phyloP scores from a whole-genome alignment of 1,284 basidiomycete species.

The Erythrobasidium hasegawianum region DNA sequence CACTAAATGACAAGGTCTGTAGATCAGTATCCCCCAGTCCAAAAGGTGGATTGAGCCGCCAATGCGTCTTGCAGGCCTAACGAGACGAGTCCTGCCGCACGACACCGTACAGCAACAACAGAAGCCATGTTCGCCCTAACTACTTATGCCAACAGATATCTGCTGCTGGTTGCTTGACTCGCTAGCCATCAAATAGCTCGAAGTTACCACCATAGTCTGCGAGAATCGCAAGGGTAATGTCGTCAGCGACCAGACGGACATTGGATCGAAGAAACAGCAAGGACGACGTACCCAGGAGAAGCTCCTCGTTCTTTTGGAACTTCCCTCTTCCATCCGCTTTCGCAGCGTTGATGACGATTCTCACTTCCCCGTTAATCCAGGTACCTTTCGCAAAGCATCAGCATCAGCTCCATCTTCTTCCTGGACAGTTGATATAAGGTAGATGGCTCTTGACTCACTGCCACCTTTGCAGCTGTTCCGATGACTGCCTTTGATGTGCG shows the following conservation, averaged over 20 bases:
- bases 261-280: background rate
- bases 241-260: background rate
- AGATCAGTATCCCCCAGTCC: too few relatives aligned
- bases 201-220: slow-evolving; percentile 28
- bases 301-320: slow-evolving; percentile 26
- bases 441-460: background rate
- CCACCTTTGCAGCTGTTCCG: background rate
- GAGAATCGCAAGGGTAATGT: background rate
- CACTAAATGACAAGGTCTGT: too few relatives aligned
- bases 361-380: slow-evolving; percentile 20
- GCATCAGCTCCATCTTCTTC: background rate
- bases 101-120: too few relatives aligned
- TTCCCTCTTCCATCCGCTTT: background rate
- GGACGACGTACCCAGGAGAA: slow-evolving; percentile 16
- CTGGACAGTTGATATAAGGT: slow-evolving; percentile 11
- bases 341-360: slow-evolving; percentile 17
- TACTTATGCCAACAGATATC: too few relatives aligned
- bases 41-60: background rate
- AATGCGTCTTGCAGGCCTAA: too few relatives aligned
- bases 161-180: too few relatives aligned
- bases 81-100: too few relatives aligned
- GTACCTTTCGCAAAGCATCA: background rate
- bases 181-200: slow-evolving; percentile 7
- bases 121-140: too few relatives aligned
- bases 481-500: background rate